phyloP scores from a whole-genome alignment of 805 yeast species.

The Hagleromyces aurorensis region DNA sequence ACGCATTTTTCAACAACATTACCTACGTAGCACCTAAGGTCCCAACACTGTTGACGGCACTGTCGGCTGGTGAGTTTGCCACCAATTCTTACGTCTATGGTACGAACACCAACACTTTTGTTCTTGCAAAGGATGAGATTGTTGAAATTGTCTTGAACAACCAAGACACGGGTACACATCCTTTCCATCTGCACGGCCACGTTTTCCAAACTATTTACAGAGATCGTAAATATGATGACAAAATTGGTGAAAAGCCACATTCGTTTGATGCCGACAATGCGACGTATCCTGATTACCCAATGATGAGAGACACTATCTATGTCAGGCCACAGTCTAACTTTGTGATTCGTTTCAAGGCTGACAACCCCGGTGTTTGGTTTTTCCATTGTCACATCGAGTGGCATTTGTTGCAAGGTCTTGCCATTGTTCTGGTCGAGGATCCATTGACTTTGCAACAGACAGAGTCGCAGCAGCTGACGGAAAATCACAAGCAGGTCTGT shows the following conservation, averaged over 20 bases:
- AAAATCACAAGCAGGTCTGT: constrained; percentile 56
- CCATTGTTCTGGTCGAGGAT: constrained; percentile 72
- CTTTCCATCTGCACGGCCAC: constrained; percentile 93
- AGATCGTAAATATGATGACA: constrained; percentile 50
- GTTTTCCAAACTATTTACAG: constrained; percentile 76
- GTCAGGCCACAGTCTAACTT: constrained; percentile 80
- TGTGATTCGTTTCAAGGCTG: constrained; percentile 80
- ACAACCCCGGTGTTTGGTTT: constrained; percentile 97
- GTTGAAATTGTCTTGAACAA: constrained; percentile 82
- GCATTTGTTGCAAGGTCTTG: constrained; percentile 95
- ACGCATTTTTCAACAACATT: constrained; percentile 92
- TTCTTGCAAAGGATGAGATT: constrained; percentile 46
- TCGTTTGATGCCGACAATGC: constrained; percentile 45
- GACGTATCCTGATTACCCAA: constrained; percentile 64
- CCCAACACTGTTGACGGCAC: constrained; percentile 74
- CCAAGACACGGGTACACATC: constrained; percentile 86
- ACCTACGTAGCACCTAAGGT: constrained; percentile 76
- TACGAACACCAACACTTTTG: constrained; percentile 66
- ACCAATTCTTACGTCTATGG: constrained; percentile 57
- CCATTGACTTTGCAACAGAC: constrained; percentile 58
- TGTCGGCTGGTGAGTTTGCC: constrained; percentile 58
- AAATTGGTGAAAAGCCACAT: constrained; percentile 44
- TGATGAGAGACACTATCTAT: constrained; percentile 75
- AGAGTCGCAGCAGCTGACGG: constrained; percentile 49
- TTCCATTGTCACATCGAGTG: constrained; percentile 99